Evolutionary conservation across 1,284 basidiomycete species (phyloP).

Genomic region (Cryptococcus amylolentus): DNA sequence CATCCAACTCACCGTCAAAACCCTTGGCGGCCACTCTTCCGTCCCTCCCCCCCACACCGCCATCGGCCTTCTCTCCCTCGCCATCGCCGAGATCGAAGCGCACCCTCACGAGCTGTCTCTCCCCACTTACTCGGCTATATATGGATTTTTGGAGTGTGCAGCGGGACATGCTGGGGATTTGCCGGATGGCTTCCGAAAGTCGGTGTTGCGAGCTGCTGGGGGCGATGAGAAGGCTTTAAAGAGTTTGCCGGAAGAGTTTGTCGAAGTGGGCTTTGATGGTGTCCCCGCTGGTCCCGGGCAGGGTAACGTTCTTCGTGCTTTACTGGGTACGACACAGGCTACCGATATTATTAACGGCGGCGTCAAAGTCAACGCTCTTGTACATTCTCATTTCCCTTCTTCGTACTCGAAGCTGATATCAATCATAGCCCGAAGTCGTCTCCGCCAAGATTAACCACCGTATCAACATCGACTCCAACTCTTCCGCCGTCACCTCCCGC

Average conservation of each 20-base stretch:
- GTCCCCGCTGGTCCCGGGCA: slow-evolving; percentile 11
- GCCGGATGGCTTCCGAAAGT: slow-evolving; percentile 21
- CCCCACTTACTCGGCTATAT: slow-evolving; percentile 25
- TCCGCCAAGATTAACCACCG: slow-evolving; percentile 41
- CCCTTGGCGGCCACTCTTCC: slow-evolving; percentile 26
- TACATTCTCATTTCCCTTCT: slow-evolving; percentile 3
- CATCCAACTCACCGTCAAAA: slow-evolving; percentile 19
- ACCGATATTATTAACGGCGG: slow-evolving; percentile 43
- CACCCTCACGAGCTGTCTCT: slow-evolving; percentile 34
- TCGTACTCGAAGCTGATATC: neutral
- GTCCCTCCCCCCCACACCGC: slow-evolving; percentile 35
- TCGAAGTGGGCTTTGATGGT: slow-evolving; percentile 12
- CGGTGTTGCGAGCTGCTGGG: slow-evolving; percentile 10
- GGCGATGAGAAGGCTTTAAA: slow-evolving; percentile 33
- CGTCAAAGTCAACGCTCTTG: slow-evolving; percentile 44
- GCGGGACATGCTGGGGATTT: slow-evolving; percentile 27
- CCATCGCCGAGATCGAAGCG: slow-evolving; percentile 34
- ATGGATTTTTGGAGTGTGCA: slow-evolving; percentile 27
- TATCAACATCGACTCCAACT: slow-evolving; percentile 34
- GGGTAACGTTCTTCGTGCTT: slow-evolving; percentile 16
- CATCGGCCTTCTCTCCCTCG: slow-evolving; percentile 25
- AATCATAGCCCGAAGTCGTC: slow-evolving; percentile 36
- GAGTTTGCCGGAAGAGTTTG: slow-evolving; percentile 22
- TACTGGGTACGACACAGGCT: slow-evolving; percentile 42
- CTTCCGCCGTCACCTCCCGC: slow-evolving; percentile 28